Evolutionary conservation across 2,329 filamentous ascomycete species (phyloP).

Genomic region (Exophiala mesophila): DNA sequence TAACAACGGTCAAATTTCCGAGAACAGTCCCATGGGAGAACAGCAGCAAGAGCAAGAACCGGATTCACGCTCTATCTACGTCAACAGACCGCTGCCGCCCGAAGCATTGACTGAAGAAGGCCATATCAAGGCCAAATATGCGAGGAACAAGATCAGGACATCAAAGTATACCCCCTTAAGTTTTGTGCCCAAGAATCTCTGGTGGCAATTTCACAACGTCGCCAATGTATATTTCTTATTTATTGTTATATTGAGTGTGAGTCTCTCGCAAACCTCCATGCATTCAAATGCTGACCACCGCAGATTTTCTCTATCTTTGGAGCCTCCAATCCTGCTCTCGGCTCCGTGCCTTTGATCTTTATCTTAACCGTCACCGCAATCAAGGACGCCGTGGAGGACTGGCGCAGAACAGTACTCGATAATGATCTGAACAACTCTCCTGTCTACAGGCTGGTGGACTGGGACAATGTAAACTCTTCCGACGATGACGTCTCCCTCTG

Average conservation of each 20-base stretch:
- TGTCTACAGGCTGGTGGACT: slow-evolving; percentile 81
- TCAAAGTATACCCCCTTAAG: slow-evolving; percentile 95
- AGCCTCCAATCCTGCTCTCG: slow-evolving; percentile 80
- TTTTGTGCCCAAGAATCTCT: slow-evolving; percentile 94
- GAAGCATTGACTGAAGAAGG: slow-evolving; percentile 77
- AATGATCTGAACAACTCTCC: slow-evolving; percentile 94
- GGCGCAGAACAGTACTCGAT: slow-evolving; percentile 82
- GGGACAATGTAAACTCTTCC: slow-evolving; percentile 87
- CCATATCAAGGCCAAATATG: slow-evolving; percentile 62
- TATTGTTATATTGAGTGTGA: slow-evolving; percentile 86
- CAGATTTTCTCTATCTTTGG: slow-evolving; percentile 97
- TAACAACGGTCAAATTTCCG: slow-evolving; percentile 29
- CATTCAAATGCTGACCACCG: slow-evolving; percentile 4
- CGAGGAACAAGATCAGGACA: slow-evolving; percentile 94
- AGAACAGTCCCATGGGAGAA: slow-evolving; percentile 22
- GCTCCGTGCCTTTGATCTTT: slow-evolving; percentile 85
- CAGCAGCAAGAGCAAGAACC: slow-evolving; percentile 32
- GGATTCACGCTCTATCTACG: slow-evolving; percentile 63
- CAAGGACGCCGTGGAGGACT: slow-evolving; percentile 96
- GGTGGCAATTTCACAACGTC: slow-evolving; percentile 97
- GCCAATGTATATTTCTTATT: slow-evolving; percentile 99
- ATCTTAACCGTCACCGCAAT: slow-evolving; percentile 83
- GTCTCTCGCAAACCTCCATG: slow-evolving; percentile 36
- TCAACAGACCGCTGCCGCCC: slow-evolving; percentile 76
- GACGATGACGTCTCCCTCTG: slow-evolving; percentile 81